Base-by-base conservation (phyloP, 2,329 filamentous ascomycete species). In the Paraconiothyrium brasiliense region DNA sequence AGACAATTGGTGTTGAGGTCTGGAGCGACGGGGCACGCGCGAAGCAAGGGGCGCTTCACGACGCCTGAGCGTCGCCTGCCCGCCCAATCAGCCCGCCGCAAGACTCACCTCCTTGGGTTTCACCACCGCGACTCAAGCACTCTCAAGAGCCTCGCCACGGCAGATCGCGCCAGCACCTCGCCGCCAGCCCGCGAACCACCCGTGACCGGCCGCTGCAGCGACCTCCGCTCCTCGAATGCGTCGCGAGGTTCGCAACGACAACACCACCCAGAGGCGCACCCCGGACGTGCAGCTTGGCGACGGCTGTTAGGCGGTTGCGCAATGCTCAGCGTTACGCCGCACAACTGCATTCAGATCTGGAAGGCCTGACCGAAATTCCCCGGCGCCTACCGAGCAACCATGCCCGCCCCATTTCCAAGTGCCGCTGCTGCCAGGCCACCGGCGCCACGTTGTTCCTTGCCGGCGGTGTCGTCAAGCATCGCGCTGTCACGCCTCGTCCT, bases 1-100 rank as follows among this genome's bases (percentile, higher is more conserved):
- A 78, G 70, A 78, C 75, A 70, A 76, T 75, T 78, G 73, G 74
- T 75, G 75, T 77, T 76, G 74, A 76, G 64, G 68, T 71, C 54
- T 59, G 61, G 54, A 59, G 62, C 39, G 56, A 47, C 41, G 58
- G 62, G 58, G 65, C 69, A 69, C 64, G 46, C 63, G 63, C 71
- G 64, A 72, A 65, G 72, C 72, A 43, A 44, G 54, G 48, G 57
- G 67, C 66, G 67, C 66, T 59, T 70, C 66, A 66, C 41, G 32
- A 48, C 22, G 20, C 34, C 10, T 39, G 34, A n/a, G 54, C 35
- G 13, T 66, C 56, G 58, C 32, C 39, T 55, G 14, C 10, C 11
- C 13, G 47, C n/a, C 59, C 68, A 64, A 62, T 67, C 48, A 52
- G 60, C 57, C 43, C 54, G 58, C 60, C 20, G 20, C 20, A 20